Conservation (phyloP, 2,329 filamentous ascomycete genomes). For the Fusarium nelsonii region DNA sequence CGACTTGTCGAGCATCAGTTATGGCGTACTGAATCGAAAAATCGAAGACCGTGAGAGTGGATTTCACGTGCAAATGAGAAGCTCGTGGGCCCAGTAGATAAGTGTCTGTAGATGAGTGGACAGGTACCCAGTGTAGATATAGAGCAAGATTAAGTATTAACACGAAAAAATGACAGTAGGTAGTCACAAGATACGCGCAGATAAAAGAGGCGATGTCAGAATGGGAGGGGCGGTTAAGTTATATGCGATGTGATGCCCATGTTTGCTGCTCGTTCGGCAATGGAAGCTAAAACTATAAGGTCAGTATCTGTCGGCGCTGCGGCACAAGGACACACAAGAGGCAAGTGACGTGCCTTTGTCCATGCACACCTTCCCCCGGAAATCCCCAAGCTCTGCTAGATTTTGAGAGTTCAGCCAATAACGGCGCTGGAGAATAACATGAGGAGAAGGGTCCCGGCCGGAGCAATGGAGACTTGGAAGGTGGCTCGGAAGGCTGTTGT, state of each 20-base stretch:
- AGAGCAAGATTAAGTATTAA: constrained; percentile 5
- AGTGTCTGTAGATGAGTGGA: constrained; percentile 1
- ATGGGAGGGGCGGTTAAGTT: constrained; percentile 17
- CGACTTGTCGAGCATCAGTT: constrained; percentile 6
- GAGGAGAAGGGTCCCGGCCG: constrained; percentile 30
- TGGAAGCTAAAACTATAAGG: constrained; percentile 1
- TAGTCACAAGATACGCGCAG: neutral
- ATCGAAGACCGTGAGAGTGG: constrained; percentile 11
- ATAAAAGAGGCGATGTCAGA: constrained; percentile 1
- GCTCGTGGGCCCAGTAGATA: constrained; percentile 22
- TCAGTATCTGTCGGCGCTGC: constrained; percentile 34
- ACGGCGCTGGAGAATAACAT: constrained; percentile 10
- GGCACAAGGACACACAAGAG: constrained; percentile 37
- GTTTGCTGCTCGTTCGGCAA: constrained; percentile 12
- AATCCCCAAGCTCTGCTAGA: constrained; percentile 7
- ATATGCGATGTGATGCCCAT: constrained; percentile 12
- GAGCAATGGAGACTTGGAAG: constrained; percentile 45
- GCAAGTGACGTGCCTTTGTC: constrained; percentile 42
- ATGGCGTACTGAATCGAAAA: constrained; percentile 9
- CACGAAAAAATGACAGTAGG: neutral
- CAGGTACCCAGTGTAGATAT: constrained; percentile 15
- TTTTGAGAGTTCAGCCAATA: constrained; percentile 24
- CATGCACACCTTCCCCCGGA: constrained; percentile 21
- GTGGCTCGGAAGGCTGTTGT: constrained; percentile 21
- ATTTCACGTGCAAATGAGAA: constrained; percentile 39